Evolutionary conservation across 2,329 filamentous ascomycete species (phyloP), one percentile per base, ranked within the genome.

Genomic region (Exophiala xenobiotica): DNA sequence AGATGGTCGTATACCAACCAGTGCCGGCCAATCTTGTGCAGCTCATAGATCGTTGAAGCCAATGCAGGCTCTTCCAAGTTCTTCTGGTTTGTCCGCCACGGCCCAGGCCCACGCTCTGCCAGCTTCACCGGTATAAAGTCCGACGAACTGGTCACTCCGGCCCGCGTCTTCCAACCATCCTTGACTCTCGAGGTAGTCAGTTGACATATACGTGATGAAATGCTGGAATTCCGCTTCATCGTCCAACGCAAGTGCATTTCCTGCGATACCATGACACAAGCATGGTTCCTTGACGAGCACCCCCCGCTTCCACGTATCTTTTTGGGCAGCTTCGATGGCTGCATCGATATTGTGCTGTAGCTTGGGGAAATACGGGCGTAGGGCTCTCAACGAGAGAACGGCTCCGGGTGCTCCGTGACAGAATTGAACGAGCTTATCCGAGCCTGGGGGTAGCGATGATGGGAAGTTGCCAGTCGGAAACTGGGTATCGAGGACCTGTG

Each of bases 351-450:
- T 37, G 12, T 24, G 1, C 23, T 57, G 42, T 12, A 63, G 20
- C 3, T 20, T 39, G 24, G 57, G 56, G 40, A 85, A 86, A 63
- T 78, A 73, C 6, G 75, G 71, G 43, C 73, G 71, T 45, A 87
- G 73, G 1, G 78, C 77, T 3, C 76, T 61, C 6, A 88, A 72
- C 4, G 81, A 83, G 24, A 78, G 68, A 6, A 86, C 68, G 18
- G 86, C 77, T 0, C 84, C 85, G 2, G 84, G 80, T 0, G 81
- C 81, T 2, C 85, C 85, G 61, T 87, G 84, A 61, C 83, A 87
- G 67, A 85, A 83, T 62, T 87, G 83, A 5, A 87, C 77, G 5
- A 83, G 69, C 35, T 51, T 40, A 33, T 65, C 64, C 11, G 47
- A 46, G 3, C 47, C 31, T 3, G 40, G 27, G 5, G 58, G 41